phyloP scores from a whole-genome alignment of 108 stramenopile species.

The Fragilaria crotonensis region DNA sequence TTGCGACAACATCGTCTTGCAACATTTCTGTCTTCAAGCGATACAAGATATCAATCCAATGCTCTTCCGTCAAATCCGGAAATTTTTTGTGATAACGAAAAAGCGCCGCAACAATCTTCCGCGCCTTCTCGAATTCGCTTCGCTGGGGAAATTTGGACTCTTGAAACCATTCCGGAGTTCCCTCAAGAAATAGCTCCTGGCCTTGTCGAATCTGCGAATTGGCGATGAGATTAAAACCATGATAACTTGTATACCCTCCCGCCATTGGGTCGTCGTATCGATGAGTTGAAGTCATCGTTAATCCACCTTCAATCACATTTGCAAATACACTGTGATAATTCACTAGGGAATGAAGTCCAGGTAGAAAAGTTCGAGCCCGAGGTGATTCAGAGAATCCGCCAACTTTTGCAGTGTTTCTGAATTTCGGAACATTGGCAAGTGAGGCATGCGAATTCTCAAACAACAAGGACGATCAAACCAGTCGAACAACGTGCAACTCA shows the following conservation, averaged over 20 bases:
- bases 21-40: conserved; percentile 4
- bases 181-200: conserved; percentile 17
- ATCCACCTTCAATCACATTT: conserved; percentile 6
- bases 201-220: conserved; percentile 7
- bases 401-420: too few relatives aligned
- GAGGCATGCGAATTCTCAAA: too few relatives aligned
- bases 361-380: conserved; percentile 8
- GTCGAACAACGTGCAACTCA: too few relatives aligned
- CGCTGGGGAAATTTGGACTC: not conserved
- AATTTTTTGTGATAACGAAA: not conserved
- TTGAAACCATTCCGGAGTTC: conserved; percentile 1
- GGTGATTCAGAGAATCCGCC: conserved; percentile 12
- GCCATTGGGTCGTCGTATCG: conserved; percentile 2
- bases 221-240: conserved; percentile 12
- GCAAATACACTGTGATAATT: conserved; percentile 16
- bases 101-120: not conserved
- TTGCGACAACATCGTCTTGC: not conserved
- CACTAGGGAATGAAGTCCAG: conserved; percentile 10
- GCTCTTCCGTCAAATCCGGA: not conserved
- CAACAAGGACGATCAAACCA: too few relatives aligned
- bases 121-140: not conserved
- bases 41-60: conserved; percentile 1
- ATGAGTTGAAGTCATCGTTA: not conserved
- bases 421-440: too few relatives aligned
- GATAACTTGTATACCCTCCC: conserved; percentile 8